Percentiles rank a stretch among this genome's conserved stretches.
These are phyloP conservation scores for Cyclotella atomus DNA, from an alignment of 108 stramenopile genomes.

Conservation along the genomic window DNA sequence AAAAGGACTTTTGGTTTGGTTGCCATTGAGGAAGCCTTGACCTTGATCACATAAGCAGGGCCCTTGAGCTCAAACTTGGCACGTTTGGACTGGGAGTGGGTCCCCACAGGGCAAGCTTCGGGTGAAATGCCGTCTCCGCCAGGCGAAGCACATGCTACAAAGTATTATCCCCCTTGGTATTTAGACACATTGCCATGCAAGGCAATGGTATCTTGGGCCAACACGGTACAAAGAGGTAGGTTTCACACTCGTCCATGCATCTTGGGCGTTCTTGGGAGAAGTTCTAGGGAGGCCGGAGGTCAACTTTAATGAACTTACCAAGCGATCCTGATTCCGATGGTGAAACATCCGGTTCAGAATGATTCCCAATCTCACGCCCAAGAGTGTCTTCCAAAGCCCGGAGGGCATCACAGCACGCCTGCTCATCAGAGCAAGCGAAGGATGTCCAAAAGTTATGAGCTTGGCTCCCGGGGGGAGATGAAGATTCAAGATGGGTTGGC, in stretches of 20 bases:
- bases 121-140: background rate
- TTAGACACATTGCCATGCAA: background rate
- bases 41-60: background rate
- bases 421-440: background rate
- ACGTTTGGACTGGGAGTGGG: background rate
- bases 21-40: background rate
- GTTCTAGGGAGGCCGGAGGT: background rate
- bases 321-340: constrained; percentile 1
- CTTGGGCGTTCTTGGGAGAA: constrained; percentile 1
- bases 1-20: constrained; percentile 1
- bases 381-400: background rate
- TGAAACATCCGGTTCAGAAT: background rate
- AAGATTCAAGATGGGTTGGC: background rate
- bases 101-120: background rate
- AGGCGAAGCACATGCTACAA: background rate
- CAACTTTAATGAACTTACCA: constrained; percentile 5
- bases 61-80: background rate
- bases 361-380: background rate
- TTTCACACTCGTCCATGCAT: background rate
- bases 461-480: background rate
- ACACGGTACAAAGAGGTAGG: background rate
- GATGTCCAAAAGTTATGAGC: background rate
- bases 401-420: background rate
- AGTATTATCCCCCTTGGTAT: background rate
- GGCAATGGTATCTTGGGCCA: background rate